Evolutionary conservation across 306 rosid genomes (phyloP), one percentile per base, ranked within the genome.

Genomic region (Luffa aegyptiaca): DNA sequence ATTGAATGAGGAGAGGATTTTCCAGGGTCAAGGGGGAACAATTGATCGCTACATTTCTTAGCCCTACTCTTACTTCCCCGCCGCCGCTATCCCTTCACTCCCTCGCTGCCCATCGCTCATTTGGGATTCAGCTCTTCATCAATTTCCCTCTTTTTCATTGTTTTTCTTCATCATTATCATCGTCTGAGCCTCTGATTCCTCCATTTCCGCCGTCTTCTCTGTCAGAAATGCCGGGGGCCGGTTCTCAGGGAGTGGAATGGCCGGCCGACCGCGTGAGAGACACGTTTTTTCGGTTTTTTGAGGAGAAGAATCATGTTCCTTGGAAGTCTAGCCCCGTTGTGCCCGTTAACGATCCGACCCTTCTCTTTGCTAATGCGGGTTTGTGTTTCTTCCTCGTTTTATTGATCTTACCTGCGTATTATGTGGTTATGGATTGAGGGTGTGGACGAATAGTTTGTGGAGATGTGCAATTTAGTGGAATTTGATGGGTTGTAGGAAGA

Each of bases 341-440:
- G 2, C 98, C 98, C 36, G 81, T 81, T 88, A 94, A 92, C 39
- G 97, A 94, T 72, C 98, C 97, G 0, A 92, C 97, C 51, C 95
- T 94, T 51, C 94, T 94, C 62, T 94, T 94, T 16, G 93, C 93
- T 8, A 94, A 94, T 80, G 97, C 98, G 39, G 98, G 98, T 94
- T 46, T 52, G 78, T 53, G 31, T 80, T 49, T 53, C 14, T 14
- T 33, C 18, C 58, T 72, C 53, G 13, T 35, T 49, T 78, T 35
- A n/a, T 17, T 17, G 2, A 21, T 11, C n/a, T 26, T 59, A 6
- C 18, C 44, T 61, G 48, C 44, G 18, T 44, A 7, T 9, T 77
- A 39, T 26, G 35, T 59, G 73, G 77, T 72, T 39, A 3, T 33
- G 39, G 42, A 20, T 31, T 20, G 73, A 44, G 52, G 13, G 73